These are phyloP conservation scores for Penicillium sp. DNA, from an alignment of 2,329 filamentous ascomycete species.

Conservation along the genomic window DNA sequence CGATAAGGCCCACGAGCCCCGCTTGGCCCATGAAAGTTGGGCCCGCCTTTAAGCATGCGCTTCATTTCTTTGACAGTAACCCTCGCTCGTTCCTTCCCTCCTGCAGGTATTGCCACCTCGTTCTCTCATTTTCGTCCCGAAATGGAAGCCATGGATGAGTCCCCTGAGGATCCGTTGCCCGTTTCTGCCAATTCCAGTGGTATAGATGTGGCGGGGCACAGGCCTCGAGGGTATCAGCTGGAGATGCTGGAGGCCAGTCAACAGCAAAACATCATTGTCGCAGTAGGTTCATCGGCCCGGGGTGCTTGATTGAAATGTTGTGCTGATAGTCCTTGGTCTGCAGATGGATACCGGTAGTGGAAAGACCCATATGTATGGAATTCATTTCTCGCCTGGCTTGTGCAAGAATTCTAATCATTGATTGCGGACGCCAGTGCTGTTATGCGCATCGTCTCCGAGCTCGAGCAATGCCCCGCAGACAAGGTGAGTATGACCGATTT, in stretches of 20 bases:
- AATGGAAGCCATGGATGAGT: slow-evolving; percentile 9
- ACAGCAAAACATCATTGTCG: slow-evolving; percentile 69
- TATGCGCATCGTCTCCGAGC: slow-evolving; percentile 65
- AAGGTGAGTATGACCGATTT: slow-evolving; percentile 52
- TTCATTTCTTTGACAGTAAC: neutral
- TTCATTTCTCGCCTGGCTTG: neutral
- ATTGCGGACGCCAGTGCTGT: slow-evolving; percentile 55
- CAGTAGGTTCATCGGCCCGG: slow-evolving; percentile 48
- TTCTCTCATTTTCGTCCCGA: neutral
- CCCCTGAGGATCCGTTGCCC: neutral
- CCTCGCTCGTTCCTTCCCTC: neutral
- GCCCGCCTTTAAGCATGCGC: neutral
- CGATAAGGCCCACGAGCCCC: neutral
- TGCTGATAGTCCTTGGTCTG: neutral
- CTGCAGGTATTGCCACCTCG: neutral
- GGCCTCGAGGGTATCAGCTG: slow-evolving; percentile 64
- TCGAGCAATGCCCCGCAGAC: slow-evolving; percentile 54
- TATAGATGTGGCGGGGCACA: slow-evolving; percentile 16
- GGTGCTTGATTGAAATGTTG: neutral
- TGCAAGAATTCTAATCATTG: neutral
- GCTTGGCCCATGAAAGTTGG: neutral
- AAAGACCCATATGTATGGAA: slow-evolving; percentile 72
- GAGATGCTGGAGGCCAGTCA: slow-evolving; percentile 76
- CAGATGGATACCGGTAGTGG: slow-evolving; percentile 81
- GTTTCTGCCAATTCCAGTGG: neutral